A percentile compares a stretch with the other conserved stretches of the same genome.
These are phyloP conservation scores for Fusarium bulbicola DNA, from an alignment of 2,329 filamentous ascomycete genomes.

Conservation along the genomic window DNA sequence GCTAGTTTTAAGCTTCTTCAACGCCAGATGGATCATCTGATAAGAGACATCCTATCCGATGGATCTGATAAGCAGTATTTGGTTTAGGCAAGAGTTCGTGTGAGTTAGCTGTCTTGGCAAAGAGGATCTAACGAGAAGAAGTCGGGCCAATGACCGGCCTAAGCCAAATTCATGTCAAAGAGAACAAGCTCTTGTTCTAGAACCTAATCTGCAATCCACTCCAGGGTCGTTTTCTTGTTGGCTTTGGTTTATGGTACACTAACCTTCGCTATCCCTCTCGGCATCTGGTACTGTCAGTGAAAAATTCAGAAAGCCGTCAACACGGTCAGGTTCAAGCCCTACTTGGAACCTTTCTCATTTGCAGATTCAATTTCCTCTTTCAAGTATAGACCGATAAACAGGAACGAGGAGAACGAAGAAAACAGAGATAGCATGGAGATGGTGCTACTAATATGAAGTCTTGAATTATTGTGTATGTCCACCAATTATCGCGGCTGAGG, in stretches of 20 bases:
- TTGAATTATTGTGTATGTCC: no score
- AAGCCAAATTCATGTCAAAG: neutral
- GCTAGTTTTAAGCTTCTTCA: neutral
- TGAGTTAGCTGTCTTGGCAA: fast-evolving
- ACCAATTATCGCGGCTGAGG: no score
- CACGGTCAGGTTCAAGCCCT: fast-evolving
- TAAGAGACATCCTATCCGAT: neutral
- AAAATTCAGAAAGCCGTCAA: fast-evolving
- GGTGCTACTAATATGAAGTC: no score
- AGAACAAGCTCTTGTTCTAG: fast-evolving
- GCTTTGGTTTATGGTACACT: fast-evolving
- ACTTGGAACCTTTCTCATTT: no score
- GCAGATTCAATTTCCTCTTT: fast-evolving
- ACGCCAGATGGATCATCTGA: neutral
- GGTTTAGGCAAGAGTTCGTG: neutral
- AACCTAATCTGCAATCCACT: neutral
- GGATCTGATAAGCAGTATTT: neutral
- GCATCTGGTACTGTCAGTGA: fast-evolving
- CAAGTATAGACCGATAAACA: no score
- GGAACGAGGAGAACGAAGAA: no score
- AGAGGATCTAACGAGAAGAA: neutral
- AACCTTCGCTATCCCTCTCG: fast-evolving
- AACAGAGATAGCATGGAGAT: no score
- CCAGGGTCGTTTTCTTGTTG: fast-evolving
- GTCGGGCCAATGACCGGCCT: neutral